Conservation (phyloP, 2,329 filamentous ascomycete species). For the Ophiosphaerella korrae region DNA sequence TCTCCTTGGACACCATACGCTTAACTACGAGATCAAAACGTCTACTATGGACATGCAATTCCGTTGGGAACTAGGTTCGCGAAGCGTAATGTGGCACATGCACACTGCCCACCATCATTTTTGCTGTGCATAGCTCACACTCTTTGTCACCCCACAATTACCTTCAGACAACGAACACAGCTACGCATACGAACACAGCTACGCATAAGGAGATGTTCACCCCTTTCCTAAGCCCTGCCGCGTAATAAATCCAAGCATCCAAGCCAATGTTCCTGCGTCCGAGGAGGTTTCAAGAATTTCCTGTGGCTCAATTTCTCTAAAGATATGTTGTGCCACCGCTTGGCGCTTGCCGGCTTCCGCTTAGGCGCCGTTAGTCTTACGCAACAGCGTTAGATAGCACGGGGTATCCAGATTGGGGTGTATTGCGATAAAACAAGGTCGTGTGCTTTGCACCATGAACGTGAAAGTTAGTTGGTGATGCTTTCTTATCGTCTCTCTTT, state of each 20-base stretch:
- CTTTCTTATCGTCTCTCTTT: constrained; percentile 2
- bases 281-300: constrained; percentile 2
- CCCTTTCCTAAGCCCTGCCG: not conserved
- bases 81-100: too few species aligned
- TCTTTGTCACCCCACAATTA: not conserved
- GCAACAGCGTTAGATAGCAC: constrained; percentile 6
- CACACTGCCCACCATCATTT: not conserved
- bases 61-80: too few species aligned
- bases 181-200: not conserved
- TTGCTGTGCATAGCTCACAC: not conserved
- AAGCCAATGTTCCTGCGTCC: constrained; percentile 14
- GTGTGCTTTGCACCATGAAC: constrained; percentile 12
- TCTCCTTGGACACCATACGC: too few species aligned
- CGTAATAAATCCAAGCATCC: constrained; percentile 1
- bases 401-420: not conserved
- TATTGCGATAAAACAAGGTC: constrained; percentile 15
- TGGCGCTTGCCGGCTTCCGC: constrained; percentile 21
- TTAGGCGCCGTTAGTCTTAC: constrained; percentile 11
- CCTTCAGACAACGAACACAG: not conserved
- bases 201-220: not conserved
- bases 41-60: too few species aligned
- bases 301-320: constrained; percentile 12
- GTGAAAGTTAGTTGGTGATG: not conserved
- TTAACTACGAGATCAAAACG: too few species aligned
- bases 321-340: constrained; percentile 7